A percentile compares a stretch with the other conserved stretches of the same genome.
Evolutionary conservation across 208 protist genomes (phyloP).

Genomic region (Leishmania tarentolae): DNA sequence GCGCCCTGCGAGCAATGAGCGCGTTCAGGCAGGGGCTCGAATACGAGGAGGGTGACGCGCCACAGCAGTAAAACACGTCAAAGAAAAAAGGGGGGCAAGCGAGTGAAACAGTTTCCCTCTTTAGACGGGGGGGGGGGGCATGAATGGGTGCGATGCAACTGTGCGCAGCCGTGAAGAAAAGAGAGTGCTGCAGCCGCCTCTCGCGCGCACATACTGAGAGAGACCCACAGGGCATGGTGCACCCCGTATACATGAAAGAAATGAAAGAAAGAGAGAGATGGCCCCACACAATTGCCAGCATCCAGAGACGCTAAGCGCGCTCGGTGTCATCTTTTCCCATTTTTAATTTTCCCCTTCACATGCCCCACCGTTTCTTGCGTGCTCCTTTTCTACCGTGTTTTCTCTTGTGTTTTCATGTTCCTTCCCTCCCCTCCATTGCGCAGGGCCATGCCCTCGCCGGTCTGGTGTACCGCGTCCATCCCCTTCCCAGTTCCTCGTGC

Average conservation of each 20-base stretch:
- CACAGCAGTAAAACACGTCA: too few species aligned
- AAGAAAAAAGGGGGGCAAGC: not conserved
- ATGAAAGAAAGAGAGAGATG: not conserved
- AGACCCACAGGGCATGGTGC: not conserved
- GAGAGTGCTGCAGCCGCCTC: not conserved
- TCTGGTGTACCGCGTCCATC: not conserved
- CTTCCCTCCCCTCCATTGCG: not conserved
- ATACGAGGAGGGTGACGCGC: not conserved
- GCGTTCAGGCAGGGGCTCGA: not conserved
- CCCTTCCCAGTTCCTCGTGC: not conserved
- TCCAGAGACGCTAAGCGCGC: not conserved
- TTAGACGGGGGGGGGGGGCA: not conserved
- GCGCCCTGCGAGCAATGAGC: not conserved
- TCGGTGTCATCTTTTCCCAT: not conserved
- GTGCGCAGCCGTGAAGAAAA: not conserved
- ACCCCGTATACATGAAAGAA: not conserved
- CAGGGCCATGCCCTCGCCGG: not conserved
- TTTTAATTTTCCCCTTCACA: too few species aligned
- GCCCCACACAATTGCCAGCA: not conserved
- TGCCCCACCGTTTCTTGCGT: too few species aligned
- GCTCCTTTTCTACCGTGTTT: too few species aligned
- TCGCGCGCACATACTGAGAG: not conserved
- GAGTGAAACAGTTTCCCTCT: too few species aligned
- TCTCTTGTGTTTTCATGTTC: too few species aligned
- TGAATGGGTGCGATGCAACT: not conserved